phyloP scores from a whole-genome alignment of 2,329 filamentous ascomycete species.

The Aspergillus oerlinghausenensis region DNA sequence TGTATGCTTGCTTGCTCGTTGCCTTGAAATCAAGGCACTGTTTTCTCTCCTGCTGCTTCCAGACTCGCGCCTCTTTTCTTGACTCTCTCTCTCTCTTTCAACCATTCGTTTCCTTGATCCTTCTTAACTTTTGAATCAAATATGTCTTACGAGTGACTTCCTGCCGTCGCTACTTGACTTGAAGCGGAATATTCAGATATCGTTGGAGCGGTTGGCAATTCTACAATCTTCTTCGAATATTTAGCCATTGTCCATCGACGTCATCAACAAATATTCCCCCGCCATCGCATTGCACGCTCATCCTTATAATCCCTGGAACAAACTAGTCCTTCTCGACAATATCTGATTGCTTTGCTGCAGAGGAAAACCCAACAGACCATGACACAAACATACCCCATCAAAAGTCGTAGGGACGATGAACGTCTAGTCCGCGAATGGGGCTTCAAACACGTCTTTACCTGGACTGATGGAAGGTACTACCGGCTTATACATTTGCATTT shows the following conservation, averaged over 20 bases:
- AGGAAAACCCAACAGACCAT: slow-evolving; percentile 8
- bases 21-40: neutral
- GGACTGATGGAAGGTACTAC: slow-evolving; percentile 53
- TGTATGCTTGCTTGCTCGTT: neutral
- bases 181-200: neutral
- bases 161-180: neutral
- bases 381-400: slow-evolving; percentile 29
- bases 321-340: neutral
- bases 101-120: neutral
- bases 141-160: neutral
- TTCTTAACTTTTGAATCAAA: neutral
- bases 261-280: neutral
- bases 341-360: neutral
- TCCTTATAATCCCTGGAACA: neutral
- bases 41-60: too few relatives aligned
- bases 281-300: neutral
- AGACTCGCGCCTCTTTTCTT: too few relatives aligned
- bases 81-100: too few relatives aligned
- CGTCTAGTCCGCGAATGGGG: slow-evolving; percentile 54
- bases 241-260: neutral
- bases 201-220: neutral
- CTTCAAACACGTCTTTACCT: slow-evolving; percentile 57
- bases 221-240: neutral
- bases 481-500: slow-evolving; percentile 15
- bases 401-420: slow-evolving; percentile 47